phyloP scores from a whole-genome alignment of 306 rosid genomes.

The Inga leiocalycina region DNA sequence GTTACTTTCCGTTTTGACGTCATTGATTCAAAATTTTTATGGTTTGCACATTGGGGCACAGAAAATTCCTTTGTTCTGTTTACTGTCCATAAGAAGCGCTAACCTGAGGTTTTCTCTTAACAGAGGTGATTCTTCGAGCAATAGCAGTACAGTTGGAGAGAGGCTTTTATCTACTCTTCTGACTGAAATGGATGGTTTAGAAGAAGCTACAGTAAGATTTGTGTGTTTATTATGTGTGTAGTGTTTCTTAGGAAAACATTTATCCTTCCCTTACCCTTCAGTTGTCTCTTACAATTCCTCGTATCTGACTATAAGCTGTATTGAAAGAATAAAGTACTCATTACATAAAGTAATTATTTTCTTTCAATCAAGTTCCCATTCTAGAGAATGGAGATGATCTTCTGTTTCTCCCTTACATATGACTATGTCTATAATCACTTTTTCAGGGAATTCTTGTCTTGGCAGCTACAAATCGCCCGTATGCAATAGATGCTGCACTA shows the following conservation, averaged over 20 bases:
- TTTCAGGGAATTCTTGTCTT: slow-evolving; percentile 85
- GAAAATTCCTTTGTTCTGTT: background rate
- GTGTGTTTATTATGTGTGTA: background rate
- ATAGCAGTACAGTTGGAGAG: slow-evolving; percentile 65
- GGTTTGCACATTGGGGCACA: background rate
- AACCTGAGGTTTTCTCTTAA: slow-evolving; percentile 23
- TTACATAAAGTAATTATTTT: background rate
- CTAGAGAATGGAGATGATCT: slow-evolving; percentile 20
- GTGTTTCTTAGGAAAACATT: slow-evolving; percentile 10
- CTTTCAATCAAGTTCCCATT: slow-evolving; percentile 6
- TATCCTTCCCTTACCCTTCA: background rate
- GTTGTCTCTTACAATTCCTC: slow-evolving; percentile 11
- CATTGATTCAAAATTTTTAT: background rate
- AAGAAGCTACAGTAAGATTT: slow-evolving; percentile 74
- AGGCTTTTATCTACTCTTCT: slow-evolving; percentile 91
- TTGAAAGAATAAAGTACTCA: background rate
- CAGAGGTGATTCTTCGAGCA: slow-evolving; percentile 86
- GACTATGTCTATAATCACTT: slow-evolving; percentile 17
- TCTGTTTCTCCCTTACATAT: slow-evolving; percentile 14
- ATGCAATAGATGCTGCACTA: slow-evolving; percentile 85
- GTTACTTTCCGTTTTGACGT: background rate
- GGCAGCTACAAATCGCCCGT: slow-evolving; percentile 97
- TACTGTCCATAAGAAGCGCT: slow-evolving; percentile 4
- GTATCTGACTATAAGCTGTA: background rate
- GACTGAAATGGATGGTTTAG: slow-evolving; percentile 96